phyloP scores from a whole-genome alignment of 495 filamentous ascomycete species.

The Tuber magnatum region DNA sequence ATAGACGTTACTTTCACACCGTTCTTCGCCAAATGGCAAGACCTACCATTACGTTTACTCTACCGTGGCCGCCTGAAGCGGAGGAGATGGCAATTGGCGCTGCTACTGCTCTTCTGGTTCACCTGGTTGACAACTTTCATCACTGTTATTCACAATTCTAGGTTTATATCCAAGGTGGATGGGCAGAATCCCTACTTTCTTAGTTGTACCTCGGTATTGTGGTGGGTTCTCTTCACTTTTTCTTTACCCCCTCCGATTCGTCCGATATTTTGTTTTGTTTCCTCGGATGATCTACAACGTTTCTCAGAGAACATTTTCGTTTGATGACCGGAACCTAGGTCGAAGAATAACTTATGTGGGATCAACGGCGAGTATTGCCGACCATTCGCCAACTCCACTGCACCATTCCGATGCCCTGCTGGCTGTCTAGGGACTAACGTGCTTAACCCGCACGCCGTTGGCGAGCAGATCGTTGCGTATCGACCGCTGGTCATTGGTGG shows the following conservation, averaged over 20 bases:
- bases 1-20: constrained; percentile 60
- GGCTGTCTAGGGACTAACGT: constrained; percentile 57
- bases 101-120: constrained; percentile 57
- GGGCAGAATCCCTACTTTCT: constrained; percentile 59
- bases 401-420: constrained; percentile 73
- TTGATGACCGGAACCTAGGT: constrained; percentile 46
- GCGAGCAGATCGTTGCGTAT: constrained; percentile 64
- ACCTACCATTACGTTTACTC: constrained; percentile 58
- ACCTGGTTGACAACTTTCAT: constrained; percentile 69
- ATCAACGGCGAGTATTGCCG: constrained; percentile 71
- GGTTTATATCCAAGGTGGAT: constrained; percentile 57
- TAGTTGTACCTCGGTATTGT: constrained; percentile 57
- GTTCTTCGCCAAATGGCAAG: constrained; percentile 61
- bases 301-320: constrained; percentile 27
- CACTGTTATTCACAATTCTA: constrained; percentile 57
- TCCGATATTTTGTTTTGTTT: not conserved
- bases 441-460: constrained; percentile 66
- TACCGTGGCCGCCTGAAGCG: constrained; percentile 56
- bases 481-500: constrained; percentile 68
- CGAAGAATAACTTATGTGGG: constrained; percentile 64
- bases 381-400: constrained; percentile 63
- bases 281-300: constrained; percentile 2
- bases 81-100: constrained; percentile 51
- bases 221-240: constrained; percentile 43
- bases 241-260: constrained; percentile 1